Conservation (phyloP, 208 protist genomes). For the Acanthamoeba triangularis region DNA sequence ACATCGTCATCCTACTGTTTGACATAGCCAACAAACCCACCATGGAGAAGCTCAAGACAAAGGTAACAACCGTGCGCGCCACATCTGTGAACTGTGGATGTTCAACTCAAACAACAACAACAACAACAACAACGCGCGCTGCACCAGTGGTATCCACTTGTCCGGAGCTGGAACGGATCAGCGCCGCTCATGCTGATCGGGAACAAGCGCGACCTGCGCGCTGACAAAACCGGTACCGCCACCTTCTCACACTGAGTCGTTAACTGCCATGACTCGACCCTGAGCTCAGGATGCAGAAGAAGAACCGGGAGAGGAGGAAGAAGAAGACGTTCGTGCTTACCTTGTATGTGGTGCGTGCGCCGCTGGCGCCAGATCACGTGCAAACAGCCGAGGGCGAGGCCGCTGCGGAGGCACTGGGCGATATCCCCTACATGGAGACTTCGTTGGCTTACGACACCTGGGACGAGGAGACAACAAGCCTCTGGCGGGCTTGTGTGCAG, state of each 20-base stretch:
- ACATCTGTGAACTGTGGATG: background rate
- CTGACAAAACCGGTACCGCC: conserved; percentile 35
- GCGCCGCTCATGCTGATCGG: conserved; percentile 34
- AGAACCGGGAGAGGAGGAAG: background rate
- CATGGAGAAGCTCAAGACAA: conserved; percentile 51
- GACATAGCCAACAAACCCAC: conserved; percentile 40
- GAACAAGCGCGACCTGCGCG: conserved; percentile 23
- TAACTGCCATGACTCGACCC: too few relatives aligned
- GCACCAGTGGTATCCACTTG: conserved; percentile 36
- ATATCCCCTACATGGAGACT: background rate
- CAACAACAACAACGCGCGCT: background rate
- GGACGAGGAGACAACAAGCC: conserved; percentile 9
- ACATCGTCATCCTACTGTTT: conserved; percentile 22
- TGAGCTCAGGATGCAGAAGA: background rate
- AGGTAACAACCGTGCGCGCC: background rate
- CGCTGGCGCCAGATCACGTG: conserved; percentile 17
- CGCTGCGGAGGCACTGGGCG: background rate
- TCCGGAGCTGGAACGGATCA: conserved; percentile 30
- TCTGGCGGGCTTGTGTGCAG: conserved; percentile 4
- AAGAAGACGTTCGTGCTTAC: too few relatives aligned
- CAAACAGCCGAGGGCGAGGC: conserved; percentile 52
- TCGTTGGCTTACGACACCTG: conserved; percentile 43
- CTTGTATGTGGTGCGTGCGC: background rate
- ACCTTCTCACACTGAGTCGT: too few relatives aligned
- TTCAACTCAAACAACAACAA: background rate